Percentiles rank a stretch among this genome's conserved stretches.
These are phyloP conservation scores for Spiraea crenata DNA, from an alignment of 331 rosid species.

Conservation along the genomic window DNA sequence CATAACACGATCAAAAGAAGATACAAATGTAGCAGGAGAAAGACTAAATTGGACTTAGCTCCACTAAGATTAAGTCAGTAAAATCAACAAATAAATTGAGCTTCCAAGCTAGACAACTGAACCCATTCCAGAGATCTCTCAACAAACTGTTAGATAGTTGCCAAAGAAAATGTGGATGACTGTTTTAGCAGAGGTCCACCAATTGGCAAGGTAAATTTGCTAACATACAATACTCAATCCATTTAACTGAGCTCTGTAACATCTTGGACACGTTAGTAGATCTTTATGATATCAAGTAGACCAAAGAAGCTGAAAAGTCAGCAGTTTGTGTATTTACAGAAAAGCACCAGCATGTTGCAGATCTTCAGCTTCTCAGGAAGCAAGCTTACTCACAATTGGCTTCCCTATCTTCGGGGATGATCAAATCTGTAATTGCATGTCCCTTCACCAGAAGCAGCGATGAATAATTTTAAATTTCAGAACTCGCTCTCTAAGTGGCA, in stretches of 20 bases:
- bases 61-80: no score
- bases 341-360: neutral
- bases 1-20: neutral
- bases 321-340: neutral
- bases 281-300: no score
- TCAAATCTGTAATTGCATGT: neutral
- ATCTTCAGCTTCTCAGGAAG: neutral
- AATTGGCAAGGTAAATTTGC: neutral
- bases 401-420: conserved; percentile 2
- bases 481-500: neutral
- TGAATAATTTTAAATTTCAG: neutral
- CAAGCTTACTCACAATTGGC: neutral
- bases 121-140: neutral
- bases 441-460: neutral
- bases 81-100: no score
- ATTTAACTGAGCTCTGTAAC: neutral
- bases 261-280: neutral
- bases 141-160: neutral
- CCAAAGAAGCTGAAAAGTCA: neutral
- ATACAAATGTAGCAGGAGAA: no score
- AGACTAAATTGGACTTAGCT: no score
- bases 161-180: neutral
- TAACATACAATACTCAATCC: neutral
- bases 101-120: neutral
- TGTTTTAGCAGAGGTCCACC: neutral